A percentile compares a stretch with the other conserved stretches of the same genome.
Conservation (phyloP, 345 rosid genomes). For the Hirschfeldia incana region DNA sequence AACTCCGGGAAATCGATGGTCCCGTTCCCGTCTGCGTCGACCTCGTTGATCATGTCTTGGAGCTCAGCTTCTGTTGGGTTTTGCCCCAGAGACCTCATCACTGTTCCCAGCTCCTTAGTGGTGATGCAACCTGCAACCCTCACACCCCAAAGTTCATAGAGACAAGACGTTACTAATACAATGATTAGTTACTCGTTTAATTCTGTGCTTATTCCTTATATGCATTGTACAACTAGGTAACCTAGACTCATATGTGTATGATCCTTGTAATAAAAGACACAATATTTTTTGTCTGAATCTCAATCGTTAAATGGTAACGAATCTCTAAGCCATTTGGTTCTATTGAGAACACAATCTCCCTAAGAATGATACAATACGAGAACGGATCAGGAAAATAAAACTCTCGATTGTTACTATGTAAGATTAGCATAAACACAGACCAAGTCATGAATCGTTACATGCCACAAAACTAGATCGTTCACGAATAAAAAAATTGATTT, state of each 20-base stretch:
- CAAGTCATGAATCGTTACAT: not conserved
- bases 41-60: slow-evolving; percentile 46
- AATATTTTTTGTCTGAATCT: slow-evolving; percentile 1
- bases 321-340: not conserved
- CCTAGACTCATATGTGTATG: not conserved
- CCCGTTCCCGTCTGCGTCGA: slow-evolving; percentile 43
- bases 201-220: not conserved
- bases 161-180: no score
- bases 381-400: no score
- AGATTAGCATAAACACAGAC: not conserved
- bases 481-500: no score
- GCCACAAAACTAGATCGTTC: no score
- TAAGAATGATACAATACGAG: not conserved
- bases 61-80: slow-evolving; percentile 49
- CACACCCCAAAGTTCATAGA: not conserved
- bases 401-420: not conserved
- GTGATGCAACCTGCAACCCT: slow-evolving; percentile 41
- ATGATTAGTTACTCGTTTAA: no score
- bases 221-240: not conserved
- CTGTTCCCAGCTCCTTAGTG: slow-evolving; percentile 49
- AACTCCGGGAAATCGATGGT: slow-evolving; percentile 59
- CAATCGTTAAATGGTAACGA: not conserved
- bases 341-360: not conserved
- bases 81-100: slow-evolving; percentile 46
- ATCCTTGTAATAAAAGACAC: no score